Evolutionary conservation across 208 protist genomes (phyloP), one percentile per base, ranked within the genome.

Genomic region (Trypanosoma rangeli): DNA sequence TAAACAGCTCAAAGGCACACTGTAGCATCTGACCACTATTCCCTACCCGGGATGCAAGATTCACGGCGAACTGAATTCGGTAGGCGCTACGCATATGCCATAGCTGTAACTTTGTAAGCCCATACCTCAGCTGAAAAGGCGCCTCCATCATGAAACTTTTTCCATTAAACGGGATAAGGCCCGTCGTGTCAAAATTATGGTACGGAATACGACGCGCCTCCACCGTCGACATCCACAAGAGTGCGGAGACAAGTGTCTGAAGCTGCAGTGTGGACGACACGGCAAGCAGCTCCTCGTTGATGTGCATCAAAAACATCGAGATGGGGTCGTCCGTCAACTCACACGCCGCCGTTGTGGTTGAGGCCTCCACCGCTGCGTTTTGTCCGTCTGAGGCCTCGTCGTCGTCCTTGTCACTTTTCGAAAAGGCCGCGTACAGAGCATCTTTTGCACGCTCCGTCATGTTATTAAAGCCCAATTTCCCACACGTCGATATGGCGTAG

Each of bases 1-100:
- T 78, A 62, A 79, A 84, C 12, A 91, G 20, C 46, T 84, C 76
- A 64, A 79, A 39, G 42, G 82, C 42, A 74, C 84, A 70, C 54
- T 73, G 66, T 46, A 92, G 52, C 54, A 78, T 78, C 22, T 74
- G 61, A 48, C 57, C 39, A 68, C 64, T 33, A 50, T 69, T 64
- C 1, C 62, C 0, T 9, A 71, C 57, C 53, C 63, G 63, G 46
- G 46, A 20, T 16, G 64, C 72, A 58, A 77, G 65, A 58, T 77
- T 50, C 54, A 77, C 71, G 33, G 64, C 72, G 67, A 77, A 77
- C 39, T 68, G 65, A 56, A 77, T 71, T 7, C 59, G 56, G 52
- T 71, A 77, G 5, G 64, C 72, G 46, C 33, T 70, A 20, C 59
- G 72, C 49, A 77, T 67, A 49, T 77, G 52, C 57, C 55, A 68